These are phyloP conservation scores for Curvularia lunata DNA, from an alignment of 2,329 filamentous ascomycete genomes.

Conservation along the genomic window DNA sequence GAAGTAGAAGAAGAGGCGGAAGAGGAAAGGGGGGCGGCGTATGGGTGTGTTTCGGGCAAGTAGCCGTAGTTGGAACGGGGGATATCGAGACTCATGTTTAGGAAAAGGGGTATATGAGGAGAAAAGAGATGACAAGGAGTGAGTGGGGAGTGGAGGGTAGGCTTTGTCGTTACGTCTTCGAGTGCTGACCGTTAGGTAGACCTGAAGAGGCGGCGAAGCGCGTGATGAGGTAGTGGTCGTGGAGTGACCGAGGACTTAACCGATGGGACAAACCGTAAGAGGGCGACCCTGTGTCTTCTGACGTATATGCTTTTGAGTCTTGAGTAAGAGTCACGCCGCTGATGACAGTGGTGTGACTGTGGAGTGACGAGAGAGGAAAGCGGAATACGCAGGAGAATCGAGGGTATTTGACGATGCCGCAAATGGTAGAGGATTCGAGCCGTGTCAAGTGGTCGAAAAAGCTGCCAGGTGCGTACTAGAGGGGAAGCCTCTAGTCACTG, in stretches of 20 bases:
- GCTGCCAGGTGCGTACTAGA: constrained; percentile 43
- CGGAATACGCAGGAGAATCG: constrained; percentile 28
- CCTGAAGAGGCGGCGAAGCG: constrained; percentile 41
- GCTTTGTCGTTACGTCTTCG: constrained; percentile 45
- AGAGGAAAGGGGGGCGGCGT: constrained; percentile 73
- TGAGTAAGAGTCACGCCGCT: constrained; percentile 22
- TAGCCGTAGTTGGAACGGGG: constrained; percentile 42
- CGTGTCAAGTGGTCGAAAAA: constrained; percentile 43
- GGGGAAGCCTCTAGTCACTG: constrained; percentile 50
- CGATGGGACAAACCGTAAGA: constrained; percentile 49
- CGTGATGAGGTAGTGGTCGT: constrained; percentile 49
- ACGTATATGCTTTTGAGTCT: constrained; percentile 44
- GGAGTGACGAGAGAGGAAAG: constrained; percentile 19
- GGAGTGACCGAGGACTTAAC: constrained; percentile 50
- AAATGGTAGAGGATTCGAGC: constrained; percentile 39
- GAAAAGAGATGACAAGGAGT: constrained; percentile 44
- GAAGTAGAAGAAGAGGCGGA: constrained; percentile 77
- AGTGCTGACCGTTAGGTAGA: constrained; percentile 47
- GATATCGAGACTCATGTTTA: constrained; percentile 51
- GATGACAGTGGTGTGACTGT: constrained; percentile 22
- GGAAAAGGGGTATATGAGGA: constrained; percentile 31
- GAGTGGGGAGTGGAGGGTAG: constrained; percentile 39
- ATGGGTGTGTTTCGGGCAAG: constrained; percentile 59
- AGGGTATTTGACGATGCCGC: constrained; percentile 41
- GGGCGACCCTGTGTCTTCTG: constrained; percentile 42